phyloP scores from a whole-genome alignment of 345 rosid species.

The Arabidopsis suecica region DNA sequence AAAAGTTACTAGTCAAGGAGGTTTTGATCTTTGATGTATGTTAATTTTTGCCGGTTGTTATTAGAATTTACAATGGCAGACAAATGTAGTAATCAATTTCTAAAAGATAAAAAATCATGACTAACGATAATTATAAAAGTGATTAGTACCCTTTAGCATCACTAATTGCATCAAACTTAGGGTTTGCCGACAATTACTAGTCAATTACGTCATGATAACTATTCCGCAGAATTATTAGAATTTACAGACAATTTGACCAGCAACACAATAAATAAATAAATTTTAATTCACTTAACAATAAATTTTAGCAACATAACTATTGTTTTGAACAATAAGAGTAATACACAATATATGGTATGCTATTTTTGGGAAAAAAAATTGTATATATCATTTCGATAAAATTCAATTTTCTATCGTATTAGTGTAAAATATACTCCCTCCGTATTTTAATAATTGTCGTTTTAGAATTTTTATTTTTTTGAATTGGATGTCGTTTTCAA shows the following conservation, averaged over 20 bases:
- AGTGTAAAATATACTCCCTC: too few species aligned
- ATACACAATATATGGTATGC: too few species aligned
- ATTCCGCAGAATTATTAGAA: background rate
- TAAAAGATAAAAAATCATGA: slow-evolving; percentile 37
- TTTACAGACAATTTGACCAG: background rate
- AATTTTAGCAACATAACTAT: too few species aligned
- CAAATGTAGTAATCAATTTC: slow-evolving; percentile 35
- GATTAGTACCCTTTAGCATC: slow-evolving; percentile 36
- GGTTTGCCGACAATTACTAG: slow-evolving; percentile 45
- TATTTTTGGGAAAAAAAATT: too few species aligned
- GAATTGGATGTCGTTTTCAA: too few species aligned
- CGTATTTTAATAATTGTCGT: too few species aligned
- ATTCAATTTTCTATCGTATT: too few species aligned
- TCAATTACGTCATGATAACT: slow-evolving; percentile 33
- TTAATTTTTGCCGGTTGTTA: slow-evolving; percentile 35
- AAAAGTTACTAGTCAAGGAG: slow-evolving; percentile 25
- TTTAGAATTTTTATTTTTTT: too few species aligned
- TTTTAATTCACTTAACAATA: background rate
- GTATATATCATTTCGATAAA: too few species aligned
- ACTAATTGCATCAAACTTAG: slow-evolving; percentile 42
- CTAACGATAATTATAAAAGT: slow-evolving; percentile 31
- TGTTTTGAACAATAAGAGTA: too few species aligned
- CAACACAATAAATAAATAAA: background rate
- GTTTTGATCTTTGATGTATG: slow-evolving; percentile 34
- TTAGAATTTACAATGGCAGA: slow-evolving; percentile 41